phyloP scores from a whole-genome alignment of 306 rosid species.

The Castanea sativa region DNA sequence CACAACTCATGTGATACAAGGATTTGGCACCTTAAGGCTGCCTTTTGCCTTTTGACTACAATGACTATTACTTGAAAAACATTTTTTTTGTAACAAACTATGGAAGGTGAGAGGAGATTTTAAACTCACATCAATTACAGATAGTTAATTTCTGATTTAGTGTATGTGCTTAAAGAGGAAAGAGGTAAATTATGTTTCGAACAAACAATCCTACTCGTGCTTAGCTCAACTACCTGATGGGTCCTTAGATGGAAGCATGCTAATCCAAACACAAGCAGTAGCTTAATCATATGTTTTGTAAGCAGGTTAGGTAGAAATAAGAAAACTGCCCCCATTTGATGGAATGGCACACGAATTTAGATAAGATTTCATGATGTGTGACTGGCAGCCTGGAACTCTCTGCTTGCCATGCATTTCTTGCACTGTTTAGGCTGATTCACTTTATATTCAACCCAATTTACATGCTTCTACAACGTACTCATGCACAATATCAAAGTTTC shows the following conservation, averaged over 20 bases:
- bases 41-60: too few species aligned
- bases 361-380: neutral
- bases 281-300: neutral
- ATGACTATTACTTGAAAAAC: too few species aligned
- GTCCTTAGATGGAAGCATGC: neutral
- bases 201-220: too few species aligned
- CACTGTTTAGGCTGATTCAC: neutral
- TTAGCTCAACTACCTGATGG: too few species aligned
- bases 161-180: too few species aligned
- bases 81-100: too few species aligned
- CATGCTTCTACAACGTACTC: neutral
- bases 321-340: slow-evolving; percentile 1
- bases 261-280: neutral
- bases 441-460: neutral
- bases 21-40: too few species aligned
- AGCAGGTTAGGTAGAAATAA: neutral
- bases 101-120: too few species aligned
- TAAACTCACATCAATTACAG: too few species aligned
- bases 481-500: neutral
- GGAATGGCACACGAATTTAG: neutral
- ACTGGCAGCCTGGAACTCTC: neutral
- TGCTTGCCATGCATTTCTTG: neutral
- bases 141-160: too few species aligned
- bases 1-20: too few species aligned
- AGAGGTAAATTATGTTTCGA: too few species aligned